These are phyloP conservation scores for Tylopilus rubrobrunneus DNA, from an alignment of 768 basidiomycete species.

Conservation along the genomic window DNA sequence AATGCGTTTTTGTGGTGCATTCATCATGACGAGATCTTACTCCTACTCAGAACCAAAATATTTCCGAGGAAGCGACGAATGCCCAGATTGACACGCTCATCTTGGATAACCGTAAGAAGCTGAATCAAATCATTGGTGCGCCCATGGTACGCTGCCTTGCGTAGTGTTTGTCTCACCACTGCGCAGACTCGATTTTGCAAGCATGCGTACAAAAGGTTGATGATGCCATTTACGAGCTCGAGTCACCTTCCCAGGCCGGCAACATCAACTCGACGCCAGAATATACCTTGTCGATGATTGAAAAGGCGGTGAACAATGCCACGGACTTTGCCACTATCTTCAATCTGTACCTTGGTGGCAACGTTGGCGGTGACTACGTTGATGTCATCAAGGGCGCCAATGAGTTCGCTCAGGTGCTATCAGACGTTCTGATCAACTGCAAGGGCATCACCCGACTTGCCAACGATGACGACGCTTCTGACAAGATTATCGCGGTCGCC, in stretches of 20 bases:
- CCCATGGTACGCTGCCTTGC: conserved; percentile 4
- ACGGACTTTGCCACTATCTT: conserved; percentile 95
- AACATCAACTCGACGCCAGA: conserved; percentile 98
- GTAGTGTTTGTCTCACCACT: conserved; percentile 10
- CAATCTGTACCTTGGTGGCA: conserved; percentile 84
- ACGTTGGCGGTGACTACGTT: conserved; percentile 90
- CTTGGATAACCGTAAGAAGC: conserved; percentile 93
- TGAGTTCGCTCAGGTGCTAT: conserved; percentile 89
- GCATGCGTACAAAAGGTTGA: conserved; percentile 97
- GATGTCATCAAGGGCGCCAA: conserved; percentile 98
- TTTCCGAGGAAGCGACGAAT: conserved; percentile 86
- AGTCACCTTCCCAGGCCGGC: conserved; percentile 91
- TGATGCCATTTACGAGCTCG: conserved; percentile 95
- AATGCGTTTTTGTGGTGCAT: conserved; percentile 7
- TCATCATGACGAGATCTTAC: not conserved
- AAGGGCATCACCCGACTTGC: conserved; percentile 95
- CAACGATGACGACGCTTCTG: conserved; percentile 86
- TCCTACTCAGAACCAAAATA: conserved; percentile 63
- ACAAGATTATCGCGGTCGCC: conserved; percentile 82
- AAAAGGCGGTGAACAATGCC: conserved; percentile 91
- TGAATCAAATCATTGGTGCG: conserved; percentile 93
- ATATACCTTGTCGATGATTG: conserved; percentile 97
- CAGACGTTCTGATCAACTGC: conserved; percentile 89
- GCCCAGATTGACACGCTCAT: conserved; percentile 98
- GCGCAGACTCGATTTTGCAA: conserved; percentile 88